phyloP scores from a whole-genome alignment of 192 early-diverging fungal species.

The Podila horticola region DNA sequence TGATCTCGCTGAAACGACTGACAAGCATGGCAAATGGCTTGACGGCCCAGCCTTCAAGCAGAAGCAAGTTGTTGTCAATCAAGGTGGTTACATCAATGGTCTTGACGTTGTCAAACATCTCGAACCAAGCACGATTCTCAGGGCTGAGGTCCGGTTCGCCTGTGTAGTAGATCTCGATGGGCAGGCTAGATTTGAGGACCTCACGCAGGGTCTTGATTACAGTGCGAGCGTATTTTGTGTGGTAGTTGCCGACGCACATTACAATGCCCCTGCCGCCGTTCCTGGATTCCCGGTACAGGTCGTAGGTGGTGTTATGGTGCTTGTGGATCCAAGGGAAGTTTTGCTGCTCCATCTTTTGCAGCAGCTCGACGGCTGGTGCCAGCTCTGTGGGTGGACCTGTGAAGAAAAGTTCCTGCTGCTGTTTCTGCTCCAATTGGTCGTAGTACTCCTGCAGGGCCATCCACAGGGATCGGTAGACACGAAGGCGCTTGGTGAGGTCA shows the following conservation, averaged over 20 bases:
- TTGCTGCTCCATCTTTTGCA: constrained; percentile 33
- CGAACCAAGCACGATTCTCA: constrained; percentile 49
- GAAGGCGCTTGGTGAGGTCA: constrained; percentile 27
- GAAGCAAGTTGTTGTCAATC: constrained; percentile 53
- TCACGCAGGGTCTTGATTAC: constrained; percentile 53
- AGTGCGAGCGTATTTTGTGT: constrained; percentile 53
- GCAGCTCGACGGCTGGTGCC: constrained; percentile 27
- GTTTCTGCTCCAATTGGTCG: constrained; percentile 6
- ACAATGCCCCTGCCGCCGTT: constrained; percentile 28
- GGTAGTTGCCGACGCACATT: constrained; percentile 60
- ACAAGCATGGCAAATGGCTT: constrained; percentile 75
- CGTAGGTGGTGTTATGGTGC: constrained; percentile 22
- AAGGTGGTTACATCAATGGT: constrained; percentile 49
- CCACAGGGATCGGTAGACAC: constrained; percentile 41
- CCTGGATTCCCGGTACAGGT: constrained; percentile 6
- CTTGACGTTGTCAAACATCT: constrained; percentile 44
- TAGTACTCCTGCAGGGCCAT: constrained; percentile 19
- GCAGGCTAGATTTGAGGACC: constrained; percentile 58
- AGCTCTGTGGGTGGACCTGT: constrained; percentile 31
- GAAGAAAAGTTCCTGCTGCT: constrained; percentile 13
- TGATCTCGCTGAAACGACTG: constrained; percentile 65
- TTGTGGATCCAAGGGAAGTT: constrained; percentile 41
- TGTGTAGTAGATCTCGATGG: constrained; percentile 70
- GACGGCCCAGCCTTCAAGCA: constrained; percentile 64
- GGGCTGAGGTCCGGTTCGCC: constrained; percentile 52